Evolutionary conservation across 1,139 yeast genomes (phyloP), one percentile per base, ranked within the genome.

Genomic region (Eremothecium sinecaudum): DNA sequence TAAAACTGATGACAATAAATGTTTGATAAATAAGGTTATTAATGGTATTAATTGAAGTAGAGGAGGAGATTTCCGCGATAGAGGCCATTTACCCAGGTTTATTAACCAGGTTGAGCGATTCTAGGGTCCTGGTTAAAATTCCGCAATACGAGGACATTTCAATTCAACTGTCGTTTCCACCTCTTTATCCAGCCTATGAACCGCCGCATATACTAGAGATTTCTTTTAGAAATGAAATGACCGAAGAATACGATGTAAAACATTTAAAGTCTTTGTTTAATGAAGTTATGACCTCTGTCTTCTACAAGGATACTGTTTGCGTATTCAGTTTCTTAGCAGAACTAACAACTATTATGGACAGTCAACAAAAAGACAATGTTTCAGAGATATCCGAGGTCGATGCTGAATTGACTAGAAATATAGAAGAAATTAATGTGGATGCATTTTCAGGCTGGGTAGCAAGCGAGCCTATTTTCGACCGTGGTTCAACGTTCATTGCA

Each of bases 401-500:
- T 0, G 35, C 35, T n/a, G 40, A 32, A 3, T 18, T 34, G 2
- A 34, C 21, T 11, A 38, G 40, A 11, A 32, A 31, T 5, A 32
- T 39, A 4, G 28, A 35, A 21, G 19, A 32, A 20, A 49, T 32
- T 34, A 46, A 36, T 2, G 32, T 43, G 0, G 70, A 78, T 43
- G 72, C 73, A 0, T 58, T 79, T 7, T 69, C 63, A 26, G 81
- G 79, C 1, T 90, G 98, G 98, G 50, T 61, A 0, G 67, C 68
- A 10, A 79, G 94, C 1, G 92, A 81, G 1, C 80, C 93, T 0
- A 68, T 87, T 2, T 60, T 68, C 1, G 98, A 90, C 55, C 63
- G 97, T 37, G 86, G 82, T 15, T 84, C 96, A 0, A 78, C 84
- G 1, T 90, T 90, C 47, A 69, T 86, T 33, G 97, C 81, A 0